Conservation (phyloP, 2,329 filamentous ascomycete genomes). For the Paecilomyces variotii region DNA sequence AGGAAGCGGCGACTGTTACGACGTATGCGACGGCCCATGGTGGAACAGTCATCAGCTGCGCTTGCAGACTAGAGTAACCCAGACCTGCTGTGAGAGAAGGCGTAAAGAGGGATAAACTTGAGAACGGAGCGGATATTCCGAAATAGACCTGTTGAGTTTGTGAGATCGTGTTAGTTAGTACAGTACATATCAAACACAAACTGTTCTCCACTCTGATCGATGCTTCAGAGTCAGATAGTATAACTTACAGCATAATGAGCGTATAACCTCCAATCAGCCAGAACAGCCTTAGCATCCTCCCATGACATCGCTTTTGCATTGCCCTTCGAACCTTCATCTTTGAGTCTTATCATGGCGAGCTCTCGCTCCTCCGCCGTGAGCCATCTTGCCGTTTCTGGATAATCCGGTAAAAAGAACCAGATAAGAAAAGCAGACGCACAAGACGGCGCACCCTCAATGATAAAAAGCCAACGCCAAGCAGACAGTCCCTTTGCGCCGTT, state of each 20-base stretch:
- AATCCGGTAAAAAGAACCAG: conserved; percentile 25
- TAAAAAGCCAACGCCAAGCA: conserved; percentile 14
- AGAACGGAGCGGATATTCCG: conserved; percentile 48
- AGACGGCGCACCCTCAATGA: conserved; percentile 11
- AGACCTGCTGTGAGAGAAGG: conserved; percentile 57
- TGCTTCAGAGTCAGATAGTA: neutral
- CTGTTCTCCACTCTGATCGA: neutral
- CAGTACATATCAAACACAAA: neutral
- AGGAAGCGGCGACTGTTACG: conserved; percentile 45
- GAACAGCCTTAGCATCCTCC: conserved; percentile 9
- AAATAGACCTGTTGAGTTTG: conserved; percentile 37
- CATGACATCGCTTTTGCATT: conserved; percentile 9
- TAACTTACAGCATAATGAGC: conserved; percentile 40
- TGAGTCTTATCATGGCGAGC: conserved; percentile 6
- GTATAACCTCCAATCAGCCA: conserved; percentile 12
- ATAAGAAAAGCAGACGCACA: conserved; percentile 15
- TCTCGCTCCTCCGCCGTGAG: conserved; percentile 19
- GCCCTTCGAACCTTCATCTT: conserved; percentile 9
- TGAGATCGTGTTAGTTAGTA: conserved; percentile 4
- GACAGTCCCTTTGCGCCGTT: conserved; percentile 18
- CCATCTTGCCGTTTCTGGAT: conserved; percentile 22
- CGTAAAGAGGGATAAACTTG: conserved; percentile 52
- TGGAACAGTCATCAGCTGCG: conserved; percentile 60
- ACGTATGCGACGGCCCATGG: conserved; percentile 56
- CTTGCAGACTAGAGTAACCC: conserved; percentile 47